Evolutionary conservation across 192 early-diverging fungal species (phyloP), one percentile per base, ranked within the genome.

Genomic region (Backusella tarrabulga): DNA sequence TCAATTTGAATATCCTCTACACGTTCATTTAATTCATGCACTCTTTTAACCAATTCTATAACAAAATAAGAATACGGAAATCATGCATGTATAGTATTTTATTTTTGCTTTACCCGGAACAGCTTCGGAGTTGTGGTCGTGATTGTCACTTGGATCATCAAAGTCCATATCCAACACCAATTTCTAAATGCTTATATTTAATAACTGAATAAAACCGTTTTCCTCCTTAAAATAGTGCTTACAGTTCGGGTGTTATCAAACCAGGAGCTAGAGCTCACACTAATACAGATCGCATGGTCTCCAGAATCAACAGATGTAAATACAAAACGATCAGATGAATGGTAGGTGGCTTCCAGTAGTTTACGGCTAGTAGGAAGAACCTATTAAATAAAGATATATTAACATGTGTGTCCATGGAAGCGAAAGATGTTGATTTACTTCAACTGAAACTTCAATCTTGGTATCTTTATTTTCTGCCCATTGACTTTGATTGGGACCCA

Each of bases 271-370:
- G 88, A 83, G 4, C 83, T 85, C 7, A 88, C 87, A 78, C 87
- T 90, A 71, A 99, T 84, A 83, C 98, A 99, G 56, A 99, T 95
- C 14, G 89, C 84, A 85, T 99, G 97, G 77, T 97, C 92, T 60
- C 97, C 97, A 44, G 93, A 88, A 72, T 94, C 93, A 34, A 93
- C 88, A 23, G 97, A 91, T 29, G 95, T 97, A 79, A 99, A 99
- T 35, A 91, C 92, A 81, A 98, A 98, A 76, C 91, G 90, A 63
- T 97, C 97, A 80, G 85, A 81, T 68, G 88, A 74, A 6, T 77
- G 76, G 71, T 93, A 90, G 82, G 92, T 95, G 80, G 93, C 92
- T 79, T 94, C 93, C 74, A 96, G 84, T 14, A 98, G 78, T 41
- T 76, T 67, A 73, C 83, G 77, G 9, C 74, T 75, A 44, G 79